Evolutionary conservation across 2,329 filamentous ascomycete genomes (phyloP), one percentile per base, ranked within the genome.

Genomic region (Alternaria triticina): DNA sequence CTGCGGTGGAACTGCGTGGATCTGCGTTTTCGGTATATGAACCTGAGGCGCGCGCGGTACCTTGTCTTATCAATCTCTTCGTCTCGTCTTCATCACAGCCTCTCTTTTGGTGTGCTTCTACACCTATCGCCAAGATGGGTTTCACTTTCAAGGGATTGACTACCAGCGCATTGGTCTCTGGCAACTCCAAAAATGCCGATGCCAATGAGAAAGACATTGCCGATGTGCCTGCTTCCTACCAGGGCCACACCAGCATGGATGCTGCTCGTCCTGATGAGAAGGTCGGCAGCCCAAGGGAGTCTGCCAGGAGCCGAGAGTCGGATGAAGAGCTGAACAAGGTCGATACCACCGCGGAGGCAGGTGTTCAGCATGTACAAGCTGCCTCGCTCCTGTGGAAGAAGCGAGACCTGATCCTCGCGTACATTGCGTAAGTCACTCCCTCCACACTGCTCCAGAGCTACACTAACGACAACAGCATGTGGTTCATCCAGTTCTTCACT

Each of bases 401-500:
- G 68, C 66, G 60, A 12, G 66, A 76, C 45, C 45, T 78, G 54
- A 68, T 76, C 23, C 5, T 73, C 13, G 73, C 72, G 10, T 78
- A 76, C 54, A 64, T 76, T 57, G 66, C 72, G 75, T 77, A 67
- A 61, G 74, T 67, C 25, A 4, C 17, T 6, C 9, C 9, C 25
- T 15, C 8, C 4, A 8, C 17, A 10, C 5, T 50, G 12, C 11
- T 43, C 4, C 5, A 33, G 12, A 4, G 54, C n/a, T 7, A 5
- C 20, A 30, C 67, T 75, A 57, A 77, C 62, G 33, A 5, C 9
- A 1, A 8, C 44, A 77, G 75, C 28, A 73, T 78, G 67, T 78
- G 75, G 75, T 44, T 68, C 55, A 83, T 83, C 43, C 80, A 85
- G 23, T 85, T 83, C 72, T 81, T 84, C 70, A 85, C 86, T 59